Evolutionary conservation across 116 monocot species (phyloP), one percentile per base, ranked within the genome.

Genomic region (Dioscorea cayenensis): DNA sequence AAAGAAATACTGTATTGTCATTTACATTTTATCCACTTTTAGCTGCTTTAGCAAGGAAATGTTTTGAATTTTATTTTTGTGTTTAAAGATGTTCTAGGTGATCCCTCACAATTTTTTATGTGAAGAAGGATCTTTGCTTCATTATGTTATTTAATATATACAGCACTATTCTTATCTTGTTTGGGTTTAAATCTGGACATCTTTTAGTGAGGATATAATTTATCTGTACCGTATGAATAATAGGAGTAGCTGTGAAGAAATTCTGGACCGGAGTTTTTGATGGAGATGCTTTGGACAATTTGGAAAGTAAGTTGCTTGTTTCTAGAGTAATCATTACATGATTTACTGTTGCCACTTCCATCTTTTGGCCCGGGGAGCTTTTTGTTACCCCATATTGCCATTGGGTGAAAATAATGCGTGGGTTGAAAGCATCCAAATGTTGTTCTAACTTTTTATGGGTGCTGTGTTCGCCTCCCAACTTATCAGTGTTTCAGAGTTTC

Each of bases 181-280:
- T 43, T 43, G 43, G 7, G 2, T 43, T 43, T 43, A 3, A 8
- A 43, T 11, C 43, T 11, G 10, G 43, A 6, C 6, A 43, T 43
- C 6, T 43, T 43, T 43, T 43, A n/a, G n/a, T 43, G 43, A 17
- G 52, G 52, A 66, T 14, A 50, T 1, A 29, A 28, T 10, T 73
- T 43, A 29, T 29, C 29, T 29, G 29, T 29, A 43, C 43, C 7
- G 10, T 22, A 65, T 50, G 20, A 20, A 49, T 49, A 49, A 68
- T 85, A 99, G 99, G 99, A 84, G 99, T 99, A 63, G 99, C 99
- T 49, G 99, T 99, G 7, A 99, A 99, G 85, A 99, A 99, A 61
- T 99, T 99, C 66, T 99, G 43, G 94, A 99, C 71, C 99, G 94
- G 75, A n/a, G 99, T 94, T 32, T 99, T 94, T 72, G 94, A 88